Conservation (phyloP, 129 eudicot species). For the Ambrosia trifida region DNA sequence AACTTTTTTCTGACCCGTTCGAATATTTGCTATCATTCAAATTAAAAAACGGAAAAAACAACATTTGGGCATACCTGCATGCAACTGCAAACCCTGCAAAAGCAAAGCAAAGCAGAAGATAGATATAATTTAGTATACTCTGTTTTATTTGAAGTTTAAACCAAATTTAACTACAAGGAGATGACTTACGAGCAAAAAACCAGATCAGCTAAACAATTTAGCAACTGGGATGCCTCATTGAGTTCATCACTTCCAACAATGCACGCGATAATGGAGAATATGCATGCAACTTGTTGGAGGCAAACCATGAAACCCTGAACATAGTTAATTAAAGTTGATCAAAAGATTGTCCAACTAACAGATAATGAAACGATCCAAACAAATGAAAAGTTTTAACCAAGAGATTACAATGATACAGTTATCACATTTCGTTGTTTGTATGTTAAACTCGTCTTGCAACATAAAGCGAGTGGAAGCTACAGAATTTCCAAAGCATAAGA, state of each 20-base stretch:
- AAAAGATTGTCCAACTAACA: conserved; percentile 3
- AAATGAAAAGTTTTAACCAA: conserved; percentile 16
- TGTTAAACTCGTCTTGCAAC: conserved; percentile 95
- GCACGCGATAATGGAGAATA: conserved; percentile 72
- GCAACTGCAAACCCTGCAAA: conserved; percentile 84
- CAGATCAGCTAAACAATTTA: conserved; percentile 66
- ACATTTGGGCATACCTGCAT: conserved; percentile 66
- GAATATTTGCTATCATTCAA: background rate
- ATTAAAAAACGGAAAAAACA: background rate
- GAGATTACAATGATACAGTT: conserved; percentile 80
- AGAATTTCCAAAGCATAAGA: conserved; percentile 79
- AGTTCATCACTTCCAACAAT: conserved; percentile 81
- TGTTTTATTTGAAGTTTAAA: background rate
- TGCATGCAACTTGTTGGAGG: conserved; percentile 88
- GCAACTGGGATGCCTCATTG: conserved; percentile 71
- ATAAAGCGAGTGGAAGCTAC: conserved; percentile 91
- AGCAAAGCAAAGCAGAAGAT: conserved; percentile 22
- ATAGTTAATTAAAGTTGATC: conserved; percentile 3
- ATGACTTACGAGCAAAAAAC: conserved; percentile 84
- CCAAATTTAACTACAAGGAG: background rate
- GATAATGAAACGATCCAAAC: background rate
- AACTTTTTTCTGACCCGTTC: background rate
- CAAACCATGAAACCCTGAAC: conserved; percentile 89
- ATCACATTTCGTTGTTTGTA: conserved; percentile 88
- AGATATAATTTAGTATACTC: conserved; percentile 3